Conservation (phyloP, 2,329 filamentous ascomycete genomes). For the Coniochaeta hoffmannii region DNA sequence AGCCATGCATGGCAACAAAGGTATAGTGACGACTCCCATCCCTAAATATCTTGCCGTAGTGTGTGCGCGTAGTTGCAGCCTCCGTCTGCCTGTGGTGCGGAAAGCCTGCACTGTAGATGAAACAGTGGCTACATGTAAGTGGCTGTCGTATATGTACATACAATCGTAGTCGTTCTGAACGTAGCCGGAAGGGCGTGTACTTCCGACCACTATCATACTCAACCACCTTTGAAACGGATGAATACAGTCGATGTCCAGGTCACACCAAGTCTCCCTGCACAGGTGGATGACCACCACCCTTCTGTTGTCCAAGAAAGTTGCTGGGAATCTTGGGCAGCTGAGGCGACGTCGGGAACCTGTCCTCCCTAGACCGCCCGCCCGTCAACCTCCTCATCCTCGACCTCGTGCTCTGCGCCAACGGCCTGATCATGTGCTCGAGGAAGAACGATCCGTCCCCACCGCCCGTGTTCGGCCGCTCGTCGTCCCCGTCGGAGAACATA, state of each 20-base stretch:
- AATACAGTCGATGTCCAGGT: not conserved
- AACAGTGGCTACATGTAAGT: not conserved
- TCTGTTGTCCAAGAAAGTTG: conserved; percentile 14
- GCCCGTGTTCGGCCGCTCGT: conserved; percentile 37
- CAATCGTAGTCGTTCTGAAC: not conserved
- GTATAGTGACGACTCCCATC: not conserved
- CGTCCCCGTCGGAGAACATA: conserved; percentile 72
- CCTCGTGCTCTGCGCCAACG: conserved; percentile 48
- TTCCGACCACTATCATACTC: not conserved
- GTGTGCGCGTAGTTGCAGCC: not conserved
- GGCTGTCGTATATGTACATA: not conserved
- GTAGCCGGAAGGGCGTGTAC: not conserved
- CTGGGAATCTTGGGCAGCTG: conserved; percentile 18
- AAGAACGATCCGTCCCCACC: conserved; percentile 37
- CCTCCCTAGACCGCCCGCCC: conserved; percentile 36
- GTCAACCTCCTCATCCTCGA: conserved; percentile 56
- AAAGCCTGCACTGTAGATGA: not conserved
- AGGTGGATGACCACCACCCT: conserved; percentile 7
- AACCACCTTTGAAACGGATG: not conserved
- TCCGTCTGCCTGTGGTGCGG: not conserved
- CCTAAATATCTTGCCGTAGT: not conserved
- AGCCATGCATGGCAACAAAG: not conserved
- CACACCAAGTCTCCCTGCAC: conserved; percentile 12
- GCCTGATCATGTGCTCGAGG: conserved; percentile 54
- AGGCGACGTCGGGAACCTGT: conserved; percentile 13